These are phyloP conservation scores for Phytopythium oedochilum DNA, from an alignment of 352 stramenopile genomes.

Conservation along the genomic window DNA sequence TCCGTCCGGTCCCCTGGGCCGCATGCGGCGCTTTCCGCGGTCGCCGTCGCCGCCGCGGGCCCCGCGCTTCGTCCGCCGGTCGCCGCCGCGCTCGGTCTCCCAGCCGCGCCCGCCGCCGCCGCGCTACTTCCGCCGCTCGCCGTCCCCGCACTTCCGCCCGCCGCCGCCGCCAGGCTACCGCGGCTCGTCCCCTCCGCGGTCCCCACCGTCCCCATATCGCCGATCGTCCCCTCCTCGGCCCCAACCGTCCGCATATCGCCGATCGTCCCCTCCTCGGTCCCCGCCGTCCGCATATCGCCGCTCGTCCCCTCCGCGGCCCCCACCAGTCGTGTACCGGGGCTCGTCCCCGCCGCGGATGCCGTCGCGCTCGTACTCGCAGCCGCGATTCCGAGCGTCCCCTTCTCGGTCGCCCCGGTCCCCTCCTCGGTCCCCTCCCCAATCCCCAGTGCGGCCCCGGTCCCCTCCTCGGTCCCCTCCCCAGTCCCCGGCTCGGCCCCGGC, in stretches of 20 bases:
- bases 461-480: not conserved
- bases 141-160: no score
- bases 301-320: not conserved
- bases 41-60: no score
- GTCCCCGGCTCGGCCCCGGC: not conserved
- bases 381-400: not conserved
- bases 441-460: not conserved
- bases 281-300: not conserved
- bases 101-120: not conserved
- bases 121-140: not conserved
- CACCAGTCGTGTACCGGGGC: not conserved
- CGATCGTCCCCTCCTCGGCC: no score
- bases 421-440: not conserved
- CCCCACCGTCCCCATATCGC: no score
- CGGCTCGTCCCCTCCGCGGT: not conserved
- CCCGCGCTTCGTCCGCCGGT: no score
- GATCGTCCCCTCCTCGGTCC: not conserved
- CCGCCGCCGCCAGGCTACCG: not conserved
- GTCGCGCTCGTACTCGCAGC: not conserved
- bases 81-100: not conserved
- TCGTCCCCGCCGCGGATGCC: not conserved
- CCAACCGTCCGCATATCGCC: not conserved
- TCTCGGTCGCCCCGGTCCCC: not conserved
- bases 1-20: no score
- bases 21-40: not conserved